Evolutionary conservation across 345 rosid species (phyloP).

Genomic region (Murraya paniculata): DNA sequence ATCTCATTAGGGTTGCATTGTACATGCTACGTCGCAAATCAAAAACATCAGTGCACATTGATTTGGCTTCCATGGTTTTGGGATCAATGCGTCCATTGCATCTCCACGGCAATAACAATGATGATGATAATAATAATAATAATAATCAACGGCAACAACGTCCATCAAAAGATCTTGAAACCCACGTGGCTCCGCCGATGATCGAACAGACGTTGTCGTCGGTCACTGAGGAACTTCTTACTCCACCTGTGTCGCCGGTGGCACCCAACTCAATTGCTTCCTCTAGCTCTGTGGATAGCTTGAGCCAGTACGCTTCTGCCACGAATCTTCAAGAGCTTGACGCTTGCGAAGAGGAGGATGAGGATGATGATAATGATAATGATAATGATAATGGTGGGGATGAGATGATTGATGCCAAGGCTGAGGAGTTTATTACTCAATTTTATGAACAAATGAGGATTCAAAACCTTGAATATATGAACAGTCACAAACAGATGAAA

Average conservation of each 20-base stretch:
- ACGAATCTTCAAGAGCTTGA: slow-evolving; percentile 39
- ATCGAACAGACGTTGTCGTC: background rate
- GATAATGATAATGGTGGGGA: slow-evolving; percentile 37
- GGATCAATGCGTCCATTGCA: slow-evolving; percentile 51
- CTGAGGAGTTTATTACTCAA: slow-evolving; percentile 59
- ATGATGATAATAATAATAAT: background rate
- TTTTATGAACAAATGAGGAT: slow-evolving; percentile 61
- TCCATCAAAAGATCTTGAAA: slow-evolving; percentile 9
- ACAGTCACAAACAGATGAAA: background rate
- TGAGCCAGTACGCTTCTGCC: slow-evolving; percentile 51
- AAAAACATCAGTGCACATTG: slow-evolving; percentile 17
- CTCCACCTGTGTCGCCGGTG: slow-evolving; percentile 22
- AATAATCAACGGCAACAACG: slow-evolving; percentile 4
- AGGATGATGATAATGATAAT: slow-evolving; percentile 15
- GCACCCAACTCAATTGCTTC: slow-evolving; percentile 9
- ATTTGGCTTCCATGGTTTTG: slow-evolving; percentile 28
- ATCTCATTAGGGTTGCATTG: slow-evolving; percentile 44
- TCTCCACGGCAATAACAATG: slow-evolving; percentile 17
- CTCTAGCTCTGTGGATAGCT: slow-evolving; percentile 7
- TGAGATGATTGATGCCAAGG: slow-evolving; percentile 69
- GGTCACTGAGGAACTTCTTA: slow-evolving; percentile 22
- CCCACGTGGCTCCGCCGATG: background rate
- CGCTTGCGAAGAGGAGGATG: slow-evolving; percentile 19
- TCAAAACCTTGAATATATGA: slow-evolving; percentile 24
- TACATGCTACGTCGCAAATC: slow-evolving; percentile 40